Evolutionary conservation across 2,329 filamentous ascomycete species (phyloP).

Genomic region (Nothophaeocryptopus gaeumannii): DNA sequence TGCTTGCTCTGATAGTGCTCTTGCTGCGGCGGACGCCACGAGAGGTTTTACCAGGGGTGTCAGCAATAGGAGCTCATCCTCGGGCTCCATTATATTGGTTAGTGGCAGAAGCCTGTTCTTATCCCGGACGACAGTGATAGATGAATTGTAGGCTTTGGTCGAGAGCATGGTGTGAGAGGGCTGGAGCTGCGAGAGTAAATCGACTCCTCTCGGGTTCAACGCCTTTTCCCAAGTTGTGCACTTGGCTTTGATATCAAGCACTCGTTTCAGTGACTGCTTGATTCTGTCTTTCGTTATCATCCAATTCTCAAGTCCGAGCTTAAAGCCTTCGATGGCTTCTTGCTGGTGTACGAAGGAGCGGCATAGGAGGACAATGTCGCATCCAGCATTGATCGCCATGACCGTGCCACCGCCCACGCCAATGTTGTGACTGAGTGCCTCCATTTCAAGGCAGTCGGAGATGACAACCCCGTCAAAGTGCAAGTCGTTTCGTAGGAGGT

Average conservation of each 20-base stretch:
- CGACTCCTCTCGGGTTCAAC: conserved; percentile 78
- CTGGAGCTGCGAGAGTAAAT: conserved; percentile 74
- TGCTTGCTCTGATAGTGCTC: conserved; percentile 63
- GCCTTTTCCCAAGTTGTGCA: conserved; percentile 91
- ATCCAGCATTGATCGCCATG: conserved; percentile 95
- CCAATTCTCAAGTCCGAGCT: conserved; percentile 83
- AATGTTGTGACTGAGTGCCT: conserved; percentile 89
- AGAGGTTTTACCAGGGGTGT: conserved; percentile 88
- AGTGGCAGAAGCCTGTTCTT: conserved; percentile 81
- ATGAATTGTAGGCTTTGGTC: conserved; percentile 82
- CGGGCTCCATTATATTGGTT: conserved; percentile 73
- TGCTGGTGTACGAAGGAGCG: conserved; percentile 84
- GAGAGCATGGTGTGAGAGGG: conserved; percentile 78
- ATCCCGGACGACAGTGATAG: conserved; percentile 89
- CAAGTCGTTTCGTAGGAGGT: conserved; percentile 80
- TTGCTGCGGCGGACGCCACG: conserved; percentile 82
- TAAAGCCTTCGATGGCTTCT: conserved; percentile 86
- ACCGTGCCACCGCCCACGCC: conserved; percentile 96
- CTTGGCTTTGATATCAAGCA: conserved; percentile 75
- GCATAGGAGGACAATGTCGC: conserved; percentile 85
- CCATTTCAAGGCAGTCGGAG: conserved; percentile 95
- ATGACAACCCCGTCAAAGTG: conserved; percentile 90
- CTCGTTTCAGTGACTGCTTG: conserved; percentile 72
- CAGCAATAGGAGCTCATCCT: conserved; percentile 84
- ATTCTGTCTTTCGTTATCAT: conserved; percentile 81